Conservation (phyloP, 441 rosid species). For the Croton setiger region DNA sequence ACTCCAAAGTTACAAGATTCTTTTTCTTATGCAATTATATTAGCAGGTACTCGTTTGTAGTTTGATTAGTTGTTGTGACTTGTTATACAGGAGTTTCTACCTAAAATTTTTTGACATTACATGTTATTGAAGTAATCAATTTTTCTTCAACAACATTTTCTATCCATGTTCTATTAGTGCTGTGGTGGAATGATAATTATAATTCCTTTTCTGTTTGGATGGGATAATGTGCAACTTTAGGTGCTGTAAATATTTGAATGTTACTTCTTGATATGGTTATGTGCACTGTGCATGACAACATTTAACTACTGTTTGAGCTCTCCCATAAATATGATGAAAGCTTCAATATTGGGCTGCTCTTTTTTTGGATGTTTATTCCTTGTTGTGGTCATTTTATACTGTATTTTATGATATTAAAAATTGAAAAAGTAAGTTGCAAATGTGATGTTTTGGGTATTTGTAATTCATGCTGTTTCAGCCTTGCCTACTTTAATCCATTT, state of each 20-base stretch:
- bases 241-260: background rate
- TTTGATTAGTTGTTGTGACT: background rate
- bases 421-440: background rate
- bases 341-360: background rate
- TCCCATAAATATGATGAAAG: background rate
- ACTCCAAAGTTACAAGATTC: slow-evolving; percentile 95
- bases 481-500: background rate
- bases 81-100: background rate
- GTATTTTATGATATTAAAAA: background rate
- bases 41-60: slow-evolving; percentile 63
- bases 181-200: background rate
- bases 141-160: background rate
- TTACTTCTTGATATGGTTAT: background rate
- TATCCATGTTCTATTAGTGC: background rate
- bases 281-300: background rate
- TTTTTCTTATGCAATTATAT: slow-evolving; percentile 88
- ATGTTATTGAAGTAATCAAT: background rate
- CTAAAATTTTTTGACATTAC: background rate
- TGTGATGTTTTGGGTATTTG: background rate
- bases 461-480: background rate
- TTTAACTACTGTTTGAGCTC: background rate
- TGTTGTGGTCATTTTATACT: background rate
- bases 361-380: background rate
- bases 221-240: background rate
- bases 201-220: background rate